Conservation (phyloP, 345 rosid species). For the Fremontodendron californicum region DNA sequence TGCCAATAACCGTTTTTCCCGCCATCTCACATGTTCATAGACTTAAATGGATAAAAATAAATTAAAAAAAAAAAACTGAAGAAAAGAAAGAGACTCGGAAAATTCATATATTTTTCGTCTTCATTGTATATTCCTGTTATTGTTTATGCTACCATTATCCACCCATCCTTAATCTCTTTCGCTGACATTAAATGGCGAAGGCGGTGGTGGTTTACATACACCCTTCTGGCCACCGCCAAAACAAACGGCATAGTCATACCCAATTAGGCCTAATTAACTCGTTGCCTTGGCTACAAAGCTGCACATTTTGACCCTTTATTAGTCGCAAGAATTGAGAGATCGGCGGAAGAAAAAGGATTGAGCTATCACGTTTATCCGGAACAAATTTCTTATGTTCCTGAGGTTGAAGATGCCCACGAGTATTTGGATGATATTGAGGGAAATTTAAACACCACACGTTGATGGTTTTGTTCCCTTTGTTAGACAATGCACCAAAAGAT, state of each 20-base stretch:
- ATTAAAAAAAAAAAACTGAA: background rate
- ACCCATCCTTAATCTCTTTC: background rate
- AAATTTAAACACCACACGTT: constrained; percentile 50
- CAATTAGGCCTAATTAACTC: constrained; percentile 19
- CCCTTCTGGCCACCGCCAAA: constrained; percentile 35
- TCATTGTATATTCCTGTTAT: background rate
- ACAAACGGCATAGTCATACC: constrained; percentile 2
- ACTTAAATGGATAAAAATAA: background rate
- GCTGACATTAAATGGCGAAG: constrained; percentile 41
- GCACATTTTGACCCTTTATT: constrained; percentile 55
- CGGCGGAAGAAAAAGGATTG: constrained; percentile 20
- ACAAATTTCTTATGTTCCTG: background rate
- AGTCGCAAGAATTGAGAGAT: constrained; percentile 37
- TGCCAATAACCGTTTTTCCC: constrained; percentile 46
- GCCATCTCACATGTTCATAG: constrained; percentile 2
- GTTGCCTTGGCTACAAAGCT: constrained; percentile 47
- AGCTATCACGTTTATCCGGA: constrained; percentile 3
- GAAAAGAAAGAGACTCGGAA: background rate
- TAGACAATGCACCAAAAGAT: constrained; percentile 52
- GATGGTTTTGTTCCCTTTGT: constrained; percentile 52
- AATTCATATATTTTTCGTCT: background rate
- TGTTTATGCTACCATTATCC: background rate
- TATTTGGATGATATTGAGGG: constrained; percentile 39
- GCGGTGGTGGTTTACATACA: constrained; percentile 56
- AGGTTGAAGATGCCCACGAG: constrained; percentile 21